Base-by-base conservation (phyloP, 495 filamentous ascomycete species). In the Podospora australis region DNA sequence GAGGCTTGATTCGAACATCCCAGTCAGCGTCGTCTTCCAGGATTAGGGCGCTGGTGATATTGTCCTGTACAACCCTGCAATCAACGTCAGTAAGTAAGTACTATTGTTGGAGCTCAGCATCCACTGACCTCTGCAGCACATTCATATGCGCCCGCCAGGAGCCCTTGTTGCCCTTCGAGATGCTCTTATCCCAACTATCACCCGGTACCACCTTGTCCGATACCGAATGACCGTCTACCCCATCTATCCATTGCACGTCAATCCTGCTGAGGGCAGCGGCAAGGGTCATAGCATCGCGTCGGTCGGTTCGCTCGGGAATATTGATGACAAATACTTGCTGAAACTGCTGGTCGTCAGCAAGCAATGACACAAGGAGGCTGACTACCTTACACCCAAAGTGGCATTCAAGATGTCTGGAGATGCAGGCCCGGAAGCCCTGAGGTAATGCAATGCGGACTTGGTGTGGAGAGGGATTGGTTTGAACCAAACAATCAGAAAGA, bases 261-360 rank as follows among this genome's bases (percentile, higher is more conserved):
- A 86, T 62, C 9, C 72, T 70, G 9, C 66, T 73, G 2, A 78
- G 54, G 1, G 72, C 72, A 3, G 80, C 73, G 2, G 75, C 70
- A 2, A 83, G 59, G 2, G 66, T 63, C 42, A 84, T 68, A 8
- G 71, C 77, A 69, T 87, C 80, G 19, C 78, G 76, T 23, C 81
- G 78, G 51, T 86, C 83, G 6, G 75, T 73, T 16, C 83, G 70
- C 17, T 70, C 67, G 4, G 77, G 74, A 23, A 86, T 65, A 39
- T 78, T 81, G 40, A 86, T 74, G 38, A 80, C 79, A 52, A 80
- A 78, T 22, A 85, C 68, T 46, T 79, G 72, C 38, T 77, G 58
- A 52, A 84, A 82, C 80, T 83, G 29, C 13, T 16, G n/a, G 8
- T 16, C 3, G 19, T 36, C 9, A 36, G 32, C 32, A 3, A 14